Evolutionary conservation across 2,329 filamentous ascomycete genomes (phyloP), one percentile per base, ranked within the genome.

Genomic region (Trichophyton benhamiae): DNA sequence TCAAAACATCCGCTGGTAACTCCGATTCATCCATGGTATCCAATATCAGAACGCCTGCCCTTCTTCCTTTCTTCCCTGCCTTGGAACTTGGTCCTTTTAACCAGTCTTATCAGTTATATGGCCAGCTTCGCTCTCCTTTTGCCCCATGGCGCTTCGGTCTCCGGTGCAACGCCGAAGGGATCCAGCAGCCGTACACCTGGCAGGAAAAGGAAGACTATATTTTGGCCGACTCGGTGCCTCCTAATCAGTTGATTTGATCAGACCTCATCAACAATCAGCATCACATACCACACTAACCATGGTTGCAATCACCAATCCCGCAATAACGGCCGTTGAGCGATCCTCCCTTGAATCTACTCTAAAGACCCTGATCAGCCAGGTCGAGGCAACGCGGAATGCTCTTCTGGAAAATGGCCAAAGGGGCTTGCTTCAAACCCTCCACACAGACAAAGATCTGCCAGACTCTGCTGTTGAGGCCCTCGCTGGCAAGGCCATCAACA

Each of bases 1-100:
- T 64, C 15, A 70, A 22, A 57, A 71, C 42, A 27, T 67, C 62
- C 5, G 17, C 44, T 48, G 44, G 44, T 48, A 20, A 25, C 17
- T 3, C 17, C 1, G 44, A 48, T 48, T 48, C n/a, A 48, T 48
- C 44, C 44, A 48, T 48, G 44, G 25, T 48, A 22, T 48, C 17
- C n/a, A 48, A 20, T 8, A 17, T 48, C 20, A 20, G n/a, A n/a
- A 48, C n/a, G 1, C 9, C 17, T 48, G n/a, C 2, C 11, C 33
- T 11, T 48, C 3, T 9, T 25, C 44, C 20, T 38, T 38, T 38
- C 9, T 13, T 38, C 2, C 33, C 11, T n/a, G 2, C 11, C 44
- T 3, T 25, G 44, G 7, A 48, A 48, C 3, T 9, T 48, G n/a
- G 15, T 11, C 44, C 44, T 17, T 48, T 48, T 48, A 48, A 48